Conservation (phyloP, 2,329 filamentous ascomycete genomes). For the Rhinocladiella mackenziei region DNA sequence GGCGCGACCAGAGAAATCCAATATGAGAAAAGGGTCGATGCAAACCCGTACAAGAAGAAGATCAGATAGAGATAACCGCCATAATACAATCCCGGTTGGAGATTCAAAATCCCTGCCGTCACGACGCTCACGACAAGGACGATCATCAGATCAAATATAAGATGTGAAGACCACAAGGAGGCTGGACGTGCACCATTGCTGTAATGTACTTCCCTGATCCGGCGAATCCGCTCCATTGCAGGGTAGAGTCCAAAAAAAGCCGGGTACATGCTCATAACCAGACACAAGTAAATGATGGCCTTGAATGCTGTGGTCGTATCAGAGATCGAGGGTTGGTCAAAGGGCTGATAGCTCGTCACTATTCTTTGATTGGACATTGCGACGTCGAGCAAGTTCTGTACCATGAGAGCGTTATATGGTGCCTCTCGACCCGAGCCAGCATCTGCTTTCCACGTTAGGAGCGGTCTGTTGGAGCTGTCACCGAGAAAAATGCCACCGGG, state of each 20-base stretch:
- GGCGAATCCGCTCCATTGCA: slow-evolving; percentile 71
- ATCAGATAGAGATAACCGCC: slow-evolving; percentile 78
- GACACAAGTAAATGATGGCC: slow-evolving; percentile 73
- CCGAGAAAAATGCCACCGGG: slow-evolving; percentile 79
- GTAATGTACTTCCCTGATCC: slow-evolving; percentile 81
- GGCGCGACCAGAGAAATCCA: slow-evolving; percentile 73
- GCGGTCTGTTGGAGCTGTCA: slow-evolving; percentile 68
- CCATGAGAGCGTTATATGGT: slow-evolving; percentile 50
- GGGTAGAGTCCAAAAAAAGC: slow-evolving; percentile 87
- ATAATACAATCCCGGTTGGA: slow-evolving; percentile 60
- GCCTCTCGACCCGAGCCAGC: no score
- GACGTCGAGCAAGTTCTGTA: slow-evolving; percentile 64
- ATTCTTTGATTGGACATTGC: slow-evolving; percentile 66
- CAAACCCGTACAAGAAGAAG: slow-evolving; percentile 74
- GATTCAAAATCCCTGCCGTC: slow-evolving; percentile 66
- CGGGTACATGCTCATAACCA: slow-evolving; percentile 73
- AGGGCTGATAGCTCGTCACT: slow-evolving; percentile 66
- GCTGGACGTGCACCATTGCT: slow-evolving; percentile 81
- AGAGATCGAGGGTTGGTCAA: slow-evolving; percentile 69
- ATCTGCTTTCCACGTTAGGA: no score
- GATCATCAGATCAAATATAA: slow-evolving; percentile 73
- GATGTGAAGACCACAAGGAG: slow-evolving; percentile 80
- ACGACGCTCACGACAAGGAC: slow-evolving; percentile 65
- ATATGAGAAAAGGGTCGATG: slow-evolving; percentile 72
- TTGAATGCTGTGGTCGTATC: slow-evolving; percentile 69